These are phyloP conservation scores for Conoideocrella luteorostrata DNA, from an alignment of 2,329 filamentous ascomycete genomes.

Conservation along the genomic window DNA sequence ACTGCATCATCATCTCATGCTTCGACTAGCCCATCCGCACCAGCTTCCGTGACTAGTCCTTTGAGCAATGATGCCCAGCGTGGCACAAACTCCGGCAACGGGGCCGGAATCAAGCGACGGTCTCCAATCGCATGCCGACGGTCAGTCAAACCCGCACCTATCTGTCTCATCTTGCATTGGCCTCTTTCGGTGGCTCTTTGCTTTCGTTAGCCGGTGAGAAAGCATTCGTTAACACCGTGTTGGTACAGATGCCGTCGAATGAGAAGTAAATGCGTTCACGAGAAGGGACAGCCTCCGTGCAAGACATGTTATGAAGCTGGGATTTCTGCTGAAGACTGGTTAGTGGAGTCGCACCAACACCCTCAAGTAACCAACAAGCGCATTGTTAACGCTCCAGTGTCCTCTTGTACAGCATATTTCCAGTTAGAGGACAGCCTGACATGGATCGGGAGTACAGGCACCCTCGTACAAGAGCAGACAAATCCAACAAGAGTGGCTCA, in stretches of 20 bases:
- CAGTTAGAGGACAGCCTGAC: conserved; percentile 45
- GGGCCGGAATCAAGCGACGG: conserved; percentile 36
- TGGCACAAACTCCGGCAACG: conserved; percentile 5
- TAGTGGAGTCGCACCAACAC: no score
- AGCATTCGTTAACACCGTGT: neutral
- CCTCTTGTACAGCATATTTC: conserved; percentile 37
- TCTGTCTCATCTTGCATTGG: conserved; percentile 5
- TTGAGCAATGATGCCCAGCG: conserved; percentile 1
- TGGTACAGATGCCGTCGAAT: conserved; percentile 44
- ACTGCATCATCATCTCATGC: conserved; percentile 2
- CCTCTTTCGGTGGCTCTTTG: no score
- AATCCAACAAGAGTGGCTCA: conserved; percentile 32
- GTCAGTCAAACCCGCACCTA: no score
- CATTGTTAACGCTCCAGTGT: conserved; percentile 9
- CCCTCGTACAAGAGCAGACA: conserved; percentile 44
- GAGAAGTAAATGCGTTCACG: conserved; percentile 50
- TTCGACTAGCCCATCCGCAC: conserved; percentile 4
- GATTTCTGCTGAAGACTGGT: conserved; percentile 44
- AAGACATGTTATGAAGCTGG: conserved; percentile 45
- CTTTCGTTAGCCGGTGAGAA: neutral
- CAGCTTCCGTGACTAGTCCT: conserved; percentile 3
- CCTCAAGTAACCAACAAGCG: no score
- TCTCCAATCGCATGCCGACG: conserved; percentile 48
- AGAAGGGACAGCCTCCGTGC: conserved; percentile 42
- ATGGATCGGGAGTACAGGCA: conserved; percentile 51